A percentile compares a stretch with the other conserved stretches of the same genome.
Evolutionary conservation across 495 filamentous ascomycete genomes (phyloP).

Genomic region (Pseudevernia furfuracea): DNA sequence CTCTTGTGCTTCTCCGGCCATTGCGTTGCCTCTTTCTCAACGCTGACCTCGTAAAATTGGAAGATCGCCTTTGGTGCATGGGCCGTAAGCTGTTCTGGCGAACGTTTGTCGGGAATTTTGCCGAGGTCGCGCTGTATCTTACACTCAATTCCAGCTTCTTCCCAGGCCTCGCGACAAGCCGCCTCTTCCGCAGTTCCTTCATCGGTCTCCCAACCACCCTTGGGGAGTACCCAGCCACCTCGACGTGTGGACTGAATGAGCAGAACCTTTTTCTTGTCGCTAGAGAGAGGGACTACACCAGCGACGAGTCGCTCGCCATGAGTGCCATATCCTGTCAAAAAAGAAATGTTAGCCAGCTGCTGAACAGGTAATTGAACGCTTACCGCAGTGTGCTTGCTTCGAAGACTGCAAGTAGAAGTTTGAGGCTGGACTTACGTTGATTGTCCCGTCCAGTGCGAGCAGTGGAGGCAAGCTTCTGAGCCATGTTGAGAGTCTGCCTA

Average conservation of each 20-base stretch:
- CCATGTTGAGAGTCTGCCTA: conserved; percentile 20
- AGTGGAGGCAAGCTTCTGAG: conserved; percentile 34
- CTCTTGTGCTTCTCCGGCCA: conserved; percentile 96
- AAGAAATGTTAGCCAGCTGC: conserved; percentile 12
- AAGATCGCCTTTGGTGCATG: conserved; percentile 70
- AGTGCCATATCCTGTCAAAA: conserved; percentile 67
- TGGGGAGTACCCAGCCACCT: conserved; percentile 89
- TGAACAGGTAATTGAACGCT: not conserved
- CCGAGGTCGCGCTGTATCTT: conserved; percentile 76
- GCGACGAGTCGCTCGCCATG: conserved; percentile 93
- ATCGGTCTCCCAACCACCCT: conserved; percentile 95
- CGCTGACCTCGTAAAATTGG: conserved; percentile 80
- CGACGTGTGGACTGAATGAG: conserved; percentile 87
- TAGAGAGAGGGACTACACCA: conserved; percentile 77
- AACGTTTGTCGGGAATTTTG: conserved; percentile 68
- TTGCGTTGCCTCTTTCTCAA: conserved; percentile 69
- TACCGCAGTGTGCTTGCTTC: not conserved
- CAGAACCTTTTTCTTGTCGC: conserved; percentile 71
- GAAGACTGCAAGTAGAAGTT: not conserved
- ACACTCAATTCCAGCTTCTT: conserved; percentile 88
- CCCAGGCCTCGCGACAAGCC: conserved; percentile 85
- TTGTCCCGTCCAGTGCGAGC: conserved; percentile 43
- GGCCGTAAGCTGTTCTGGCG: conserved; percentile 47
- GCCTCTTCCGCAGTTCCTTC: conserved; percentile 64
- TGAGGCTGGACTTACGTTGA: conserved; percentile 37